Evolutionary conservation across 495 filamentous ascomycete species (phyloP).

Genomic region (Penicillium flavigenum): DNA sequence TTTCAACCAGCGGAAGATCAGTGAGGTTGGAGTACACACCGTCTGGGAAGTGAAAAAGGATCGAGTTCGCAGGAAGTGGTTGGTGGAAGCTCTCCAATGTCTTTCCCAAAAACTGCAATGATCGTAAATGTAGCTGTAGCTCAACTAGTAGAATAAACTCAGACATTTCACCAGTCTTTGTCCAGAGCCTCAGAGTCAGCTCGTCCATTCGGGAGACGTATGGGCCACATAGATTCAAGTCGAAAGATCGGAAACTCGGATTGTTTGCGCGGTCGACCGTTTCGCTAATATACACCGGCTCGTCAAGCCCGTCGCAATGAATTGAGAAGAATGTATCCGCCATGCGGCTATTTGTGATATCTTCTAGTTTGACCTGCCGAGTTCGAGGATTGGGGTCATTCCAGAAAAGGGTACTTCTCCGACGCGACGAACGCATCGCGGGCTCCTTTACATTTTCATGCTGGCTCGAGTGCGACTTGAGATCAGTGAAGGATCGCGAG

Average conservation of each 20-base stretch:
- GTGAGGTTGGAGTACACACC: slow-evolving; percentile 80
- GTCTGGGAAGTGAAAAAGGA: slow-evolving; percentile 85
- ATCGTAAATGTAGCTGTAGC: slow-evolving; percentile 64
- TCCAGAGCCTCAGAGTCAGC: slow-evolving; percentile 75
- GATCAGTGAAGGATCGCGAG: slow-evolving; percentile 70
- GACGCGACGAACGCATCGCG: slow-evolving; percentile 44
- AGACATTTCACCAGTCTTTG: slow-evolving; percentile 54
- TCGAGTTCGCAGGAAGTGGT: slow-evolving; percentile 78
- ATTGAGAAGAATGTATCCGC: slow-evolving; percentile 90
- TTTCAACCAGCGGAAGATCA: slow-evolving; percentile 52
- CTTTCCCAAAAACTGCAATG: slow-evolving; percentile 78
- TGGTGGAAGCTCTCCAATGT: slow-evolving; percentile 69
- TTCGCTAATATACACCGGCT: slow-evolving; percentile 91
- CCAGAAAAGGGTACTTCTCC: slow-evolving; percentile 70
- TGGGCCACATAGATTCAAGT: slow-evolving; percentile 68
- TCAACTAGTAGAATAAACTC: slow-evolving; percentile 70
- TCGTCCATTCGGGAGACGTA: slow-evolving; percentile 61
- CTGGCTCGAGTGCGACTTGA: slow-evolving; percentile 43
- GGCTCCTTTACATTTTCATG: slow-evolving; percentile 24
- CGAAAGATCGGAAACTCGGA: slow-evolving; percentile 84
- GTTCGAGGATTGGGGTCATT: slow-evolving; percentile 62
- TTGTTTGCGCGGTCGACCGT: slow-evolving; percentile 77
- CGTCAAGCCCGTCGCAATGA: slow-evolving; percentile 61
- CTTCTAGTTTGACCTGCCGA: slow-evolving; percentile 74
- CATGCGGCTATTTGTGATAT: slow-evolving; percentile 67